Conservation (phyloP, 2,329 filamentous ascomycete genomes). For the Fusarium floridanum region DNA sequence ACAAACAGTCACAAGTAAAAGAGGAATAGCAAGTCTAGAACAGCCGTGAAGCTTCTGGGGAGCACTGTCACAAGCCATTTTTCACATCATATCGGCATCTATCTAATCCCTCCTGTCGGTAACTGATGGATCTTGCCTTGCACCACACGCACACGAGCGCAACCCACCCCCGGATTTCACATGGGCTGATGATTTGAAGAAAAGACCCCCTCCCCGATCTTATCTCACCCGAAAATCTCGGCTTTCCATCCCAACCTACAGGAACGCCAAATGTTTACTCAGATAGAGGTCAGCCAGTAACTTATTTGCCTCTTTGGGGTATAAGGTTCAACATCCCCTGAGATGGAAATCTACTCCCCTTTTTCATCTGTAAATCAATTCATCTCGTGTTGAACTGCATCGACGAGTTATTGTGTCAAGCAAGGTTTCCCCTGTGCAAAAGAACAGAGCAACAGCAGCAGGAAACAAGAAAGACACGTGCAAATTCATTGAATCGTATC, state of each 20-base stretch:
- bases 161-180: slow-evolving; percentile 39
- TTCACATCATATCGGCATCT: slow-evolving; percentile 6
- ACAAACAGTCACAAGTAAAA: neutral
- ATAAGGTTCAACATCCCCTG: slow-evolving; percentile 5
- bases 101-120: slow-evolving; percentile 3
- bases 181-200: slow-evolving; percentile 26
- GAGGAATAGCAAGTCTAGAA: neutral
- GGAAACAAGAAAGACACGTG: slow-evolving; percentile 27
- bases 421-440: slow-evolving; percentile 1
- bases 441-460: neutral
- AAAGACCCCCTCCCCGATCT: slow-evolving; percentile 2
- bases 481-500: slow-evolving; percentile 8
- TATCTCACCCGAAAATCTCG: slow-evolving; percentile 11
- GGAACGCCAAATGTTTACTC: slow-evolving; percentile 25
- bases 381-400: slow-evolving; percentile 21
- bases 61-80: slow-evolving; percentile 27
- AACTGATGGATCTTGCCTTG: slow-evolving; percentile 2
- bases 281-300: neutral
- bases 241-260: neutral
- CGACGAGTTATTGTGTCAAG: slow-evolving; percentile 15
- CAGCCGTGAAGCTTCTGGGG: neutral
- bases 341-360: neutral
- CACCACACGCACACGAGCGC: slow-evolving; percentile 1
- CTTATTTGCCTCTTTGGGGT: neutral
- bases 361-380: neutral